Evolutionary conservation across 1,284 basidiomycete genomes (phyloP), one percentile per base, ranked within the genome.

Genomic region (Ustilago cynodontis): DNA sequence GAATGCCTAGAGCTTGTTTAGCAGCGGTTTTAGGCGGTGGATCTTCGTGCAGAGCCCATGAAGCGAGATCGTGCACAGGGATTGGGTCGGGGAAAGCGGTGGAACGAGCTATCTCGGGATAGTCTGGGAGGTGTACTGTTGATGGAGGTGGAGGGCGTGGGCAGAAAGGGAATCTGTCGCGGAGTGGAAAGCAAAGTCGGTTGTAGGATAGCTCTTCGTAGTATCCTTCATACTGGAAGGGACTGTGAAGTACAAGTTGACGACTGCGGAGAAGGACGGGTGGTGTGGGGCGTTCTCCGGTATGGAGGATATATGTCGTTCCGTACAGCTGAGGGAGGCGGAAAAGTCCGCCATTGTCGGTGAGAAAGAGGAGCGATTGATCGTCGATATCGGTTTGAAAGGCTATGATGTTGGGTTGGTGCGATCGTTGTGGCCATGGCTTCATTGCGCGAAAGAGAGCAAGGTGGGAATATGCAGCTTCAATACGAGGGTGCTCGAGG

Each of bases 381-480:
- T 43, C 37, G 33, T 65, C 61, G 13, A 49, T n/a, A 11, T 47
- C 41, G 14, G 56, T 68, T 39, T 58, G 39, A 1, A 73, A 31
- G 16, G 13, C 58, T 1, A 49, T n/a, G n/a, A 65, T 28, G 0
- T 26, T 13, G 50, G 33, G 2, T 7, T 33, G n/a, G 28, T 14
- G 1, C 1, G 4, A 0, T 20, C 9, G n/a, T 4, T 3, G 1
- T 8, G 4, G n/a, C 13, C 16, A 3, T 26, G 63, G 63, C 5
- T 28, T 53, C 22, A 24, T 22, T 3, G 67, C 67, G 7, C 49
- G 54, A 16, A 31, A 51, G 5, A 75, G 67, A 1, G 59, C 55
- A 6, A 75, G 56, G 9, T 66, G 63, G 1, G 72, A 75, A 24
- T 75, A 75, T 0, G 60, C 57, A n/a, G 56, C 63, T 37, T 75